Conservation (phyloP, 1,139 yeast genomes). For the Taphrina confusa region DNA sequence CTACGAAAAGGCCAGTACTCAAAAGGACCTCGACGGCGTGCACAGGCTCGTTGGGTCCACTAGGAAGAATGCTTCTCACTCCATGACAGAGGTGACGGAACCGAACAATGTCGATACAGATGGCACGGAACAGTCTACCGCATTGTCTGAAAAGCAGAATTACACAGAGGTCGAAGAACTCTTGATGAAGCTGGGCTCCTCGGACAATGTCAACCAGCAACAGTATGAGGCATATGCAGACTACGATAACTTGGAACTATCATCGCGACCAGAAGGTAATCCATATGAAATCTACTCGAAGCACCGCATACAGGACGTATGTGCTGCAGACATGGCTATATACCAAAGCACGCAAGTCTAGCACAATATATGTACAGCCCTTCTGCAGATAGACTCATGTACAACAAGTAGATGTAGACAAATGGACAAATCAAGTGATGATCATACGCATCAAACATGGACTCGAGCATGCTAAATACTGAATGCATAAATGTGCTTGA, state of each 20-base stretch:
- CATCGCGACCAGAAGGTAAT: neutral
- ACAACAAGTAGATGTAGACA: too few relatives aligned
- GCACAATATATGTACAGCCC: too few relatives aligned
- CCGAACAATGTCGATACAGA: neutral
- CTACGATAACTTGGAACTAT: neutral
- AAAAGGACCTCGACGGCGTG: neutral
- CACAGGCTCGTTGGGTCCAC: neutral
- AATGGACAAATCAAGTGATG: too few relatives aligned
- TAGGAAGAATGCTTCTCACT: neutral
- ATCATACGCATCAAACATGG: too few relatives aligned
- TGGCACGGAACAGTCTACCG: too few relatives aligned
- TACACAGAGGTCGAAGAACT: neutral
- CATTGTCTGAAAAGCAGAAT: too few relatives aligned
- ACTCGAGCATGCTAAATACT: too few relatives aligned
- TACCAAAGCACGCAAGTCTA: neutral
- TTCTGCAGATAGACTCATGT: too few relatives aligned
- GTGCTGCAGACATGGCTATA: neutral
- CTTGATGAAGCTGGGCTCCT: neutral
- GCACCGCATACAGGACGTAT: neutral
- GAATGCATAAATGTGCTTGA: too few relatives aligned
- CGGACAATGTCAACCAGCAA: neutral
- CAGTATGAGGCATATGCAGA: slow-evolving; percentile 7
- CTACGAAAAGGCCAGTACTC: slow-evolving; percentile 14
- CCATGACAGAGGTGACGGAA: neutral
- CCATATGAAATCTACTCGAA: neutral